These are phyloP conservation scores for Bruguiera sexangula DNA, from an alignment of 345 rosid species.

Conservation along the genomic window DNA sequence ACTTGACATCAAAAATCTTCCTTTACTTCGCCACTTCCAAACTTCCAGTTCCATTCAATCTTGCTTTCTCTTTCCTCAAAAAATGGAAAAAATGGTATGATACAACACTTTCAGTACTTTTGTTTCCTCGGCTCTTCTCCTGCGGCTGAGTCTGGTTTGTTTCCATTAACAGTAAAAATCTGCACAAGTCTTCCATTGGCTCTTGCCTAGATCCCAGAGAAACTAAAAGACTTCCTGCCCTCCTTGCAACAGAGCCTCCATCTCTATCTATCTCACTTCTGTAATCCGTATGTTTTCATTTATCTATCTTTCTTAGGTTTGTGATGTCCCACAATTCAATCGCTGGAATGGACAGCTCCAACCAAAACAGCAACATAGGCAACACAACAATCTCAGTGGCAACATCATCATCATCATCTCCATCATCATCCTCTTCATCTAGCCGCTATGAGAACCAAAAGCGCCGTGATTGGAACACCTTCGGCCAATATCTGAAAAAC, in stretches of 20 bases:
- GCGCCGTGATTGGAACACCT: constrained; percentile 41
- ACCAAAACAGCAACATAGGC: constrained; percentile 5
- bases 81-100: constrained; percentile 25
- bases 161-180: constrained; percentile 22
- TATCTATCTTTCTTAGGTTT: neutral
- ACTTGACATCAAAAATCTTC: constrained; percentile 3
- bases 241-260: neutral
- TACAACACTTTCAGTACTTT: neutral
- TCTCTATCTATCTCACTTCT: neutral
- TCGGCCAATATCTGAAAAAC: constrained; percentile 34
- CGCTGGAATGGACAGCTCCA: constrained; percentile 20
- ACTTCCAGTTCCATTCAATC: neutral
- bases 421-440: constrained; percentile 14
- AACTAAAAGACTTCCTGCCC: too few species aligned
- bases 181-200: neutral
- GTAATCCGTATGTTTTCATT: neutral
- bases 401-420: constrained; percentile 7
- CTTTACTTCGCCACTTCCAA: constrained; percentile 11
- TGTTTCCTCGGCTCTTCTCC: too few species aligned
- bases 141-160: constrained; percentile 1
- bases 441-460: constrained; percentile 42
- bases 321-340: constrained; percentile 1
- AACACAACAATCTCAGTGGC: neutral
- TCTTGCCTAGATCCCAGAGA: too few species aligned
- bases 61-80: neutral